These are phyloP conservation scores for Blakeslea trispora DNA, from an alignment of 371 early-diverging fungal genomes.

Conservation along the genomic window DNA sequence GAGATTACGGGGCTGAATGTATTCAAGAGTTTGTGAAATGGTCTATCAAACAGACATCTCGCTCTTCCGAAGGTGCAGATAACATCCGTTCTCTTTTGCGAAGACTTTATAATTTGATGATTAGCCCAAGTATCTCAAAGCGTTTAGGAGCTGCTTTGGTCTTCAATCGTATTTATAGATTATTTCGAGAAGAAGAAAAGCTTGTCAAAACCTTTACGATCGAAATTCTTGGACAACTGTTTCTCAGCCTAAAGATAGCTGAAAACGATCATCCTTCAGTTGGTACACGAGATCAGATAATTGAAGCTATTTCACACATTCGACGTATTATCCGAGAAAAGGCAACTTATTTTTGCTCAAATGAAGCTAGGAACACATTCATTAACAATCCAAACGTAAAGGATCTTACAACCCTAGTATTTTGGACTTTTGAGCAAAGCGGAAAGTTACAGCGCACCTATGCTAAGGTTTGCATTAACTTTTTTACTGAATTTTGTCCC, in stretches of 20 bases:
- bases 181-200: slow-evolving; percentile 63
- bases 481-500: slow-evolving; percentile 42
- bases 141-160: slow-evolving; percentile 73
- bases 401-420: slow-evolving; percentile 49
- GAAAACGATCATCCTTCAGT: slow-evolving; percentile 66
- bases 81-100: slow-evolving; percentile 73
- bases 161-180: slow-evolving; percentile 71
- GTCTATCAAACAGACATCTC: slow-evolving; percentile 70
- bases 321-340: slow-evolving; percentile 61
- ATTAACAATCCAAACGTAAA: slow-evolving; percentile 41
- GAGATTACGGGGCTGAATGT: slow-evolving; percentile 79
- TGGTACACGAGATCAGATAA: slow-evolving; percentile 62
- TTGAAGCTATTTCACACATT: slow-evolving; percentile 59
- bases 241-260: slow-evolving; percentile 62
- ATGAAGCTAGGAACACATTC: slow-evolving; percentile 49
- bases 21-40: slow-evolving; percentile 73
- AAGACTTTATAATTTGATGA: slow-evolving; percentile 63
- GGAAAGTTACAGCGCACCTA: slow-evolving; percentile 58
- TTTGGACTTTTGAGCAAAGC: slow-evolving; percentile 66
- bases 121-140: slow-evolving; percentile 63
- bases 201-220: slow-evolving; percentile 68
- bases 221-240: slow-evolving; percentile 70
- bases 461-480: slow-evolving; percentile 60
- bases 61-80: slow-evolving; percentile 49
- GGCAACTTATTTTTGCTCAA: slow-evolving; percentile 44